phyloP scores from a whole-genome alignment of 108 stramenopile genomes.

The Stephanodiscus minutulus region DNA sequence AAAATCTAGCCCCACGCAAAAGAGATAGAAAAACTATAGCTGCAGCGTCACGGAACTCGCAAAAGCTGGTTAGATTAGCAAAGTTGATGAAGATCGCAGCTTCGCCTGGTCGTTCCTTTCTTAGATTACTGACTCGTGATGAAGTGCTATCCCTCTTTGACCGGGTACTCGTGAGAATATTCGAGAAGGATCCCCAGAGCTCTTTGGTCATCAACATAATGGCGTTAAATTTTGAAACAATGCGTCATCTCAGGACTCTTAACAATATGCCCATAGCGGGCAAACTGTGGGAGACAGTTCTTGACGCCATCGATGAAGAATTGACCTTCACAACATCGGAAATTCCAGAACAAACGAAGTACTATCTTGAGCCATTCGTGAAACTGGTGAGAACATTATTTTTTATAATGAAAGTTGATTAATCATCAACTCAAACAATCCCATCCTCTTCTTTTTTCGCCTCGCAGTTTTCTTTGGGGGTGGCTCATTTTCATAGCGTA shows the following conservation, averaged over 20 bases:
- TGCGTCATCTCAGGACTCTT: slow-evolving; percentile 70
- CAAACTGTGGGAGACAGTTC: slow-evolving; percentile 80
- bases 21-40: slow-evolving; percentile 46
- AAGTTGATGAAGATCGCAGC: slow-evolving; percentile 67
- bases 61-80: slow-evolving; percentile 63
- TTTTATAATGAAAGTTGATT: too few species aligned
- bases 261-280: slow-evolving; percentile 79
- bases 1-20: slow-evolving; percentile 57
- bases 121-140: slow-evolving; percentile 60
- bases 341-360: slow-evolving; percentile 65
- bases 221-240: slow-evolving; percentile 48
- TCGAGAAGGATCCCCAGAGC: slow-evolving; percentile 57
- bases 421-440: too few species aligned
- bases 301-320: slow-evolving; percentile 86
- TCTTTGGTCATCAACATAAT: slow-evolving; percentile 77
- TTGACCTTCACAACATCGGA: slow-evolving; percentile 64
- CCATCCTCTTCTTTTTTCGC: too few species aligned
- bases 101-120: slow-evolving; percentile 65
- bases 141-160: slow-evolving; percentile 66
- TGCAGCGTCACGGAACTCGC: slow-evolving; percentile 70
- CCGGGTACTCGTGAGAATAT: slow-evolving; percentile 72
- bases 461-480: slow-evolving; percentile 89
- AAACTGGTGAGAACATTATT: too few species aligned
- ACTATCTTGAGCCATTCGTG: slow-evolving; percentile 66
- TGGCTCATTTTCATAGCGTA: slow-evolving; percentile 77